phyloP scores from a whole-genome alignment of 768 basidiomycete genomes.

The Lactarius hatsudake region DNA sequence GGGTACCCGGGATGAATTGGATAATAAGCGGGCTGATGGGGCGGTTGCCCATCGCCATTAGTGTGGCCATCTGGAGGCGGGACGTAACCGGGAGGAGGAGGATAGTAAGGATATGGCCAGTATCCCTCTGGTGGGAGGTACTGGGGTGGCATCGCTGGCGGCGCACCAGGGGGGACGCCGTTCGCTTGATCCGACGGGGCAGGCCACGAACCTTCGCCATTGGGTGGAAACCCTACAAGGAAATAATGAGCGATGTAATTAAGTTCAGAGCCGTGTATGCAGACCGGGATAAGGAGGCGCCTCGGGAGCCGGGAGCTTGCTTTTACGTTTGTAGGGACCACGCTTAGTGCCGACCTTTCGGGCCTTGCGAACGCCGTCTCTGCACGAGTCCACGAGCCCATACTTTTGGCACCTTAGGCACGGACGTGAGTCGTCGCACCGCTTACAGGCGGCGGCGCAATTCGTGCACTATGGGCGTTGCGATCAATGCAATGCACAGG shows the following conservation, averaged over 20 bases:
- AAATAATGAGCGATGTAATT: slow-evolving; percentile 17
- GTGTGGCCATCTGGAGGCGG: slow-evolving; percentile 37
- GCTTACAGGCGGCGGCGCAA: slow-evolving; percentile 55
- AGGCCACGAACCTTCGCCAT: slow-evolving; percentile 37
- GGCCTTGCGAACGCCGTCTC: slow-evolving; percentile 62
- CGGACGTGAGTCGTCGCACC: slow-evolving; percentile 56
- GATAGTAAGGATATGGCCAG: slow-evolving; percentile 45
- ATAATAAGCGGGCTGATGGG: slow-evolving; percentile 40
- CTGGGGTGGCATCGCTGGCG: slow-evolving; percentile 33
- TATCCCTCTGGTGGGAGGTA: slow-evolving; percentile 42
- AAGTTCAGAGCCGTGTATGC: not conserved
- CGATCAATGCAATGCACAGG: slow-evolving; percentile 12
- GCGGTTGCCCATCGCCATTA: slow-evolving; percentile 34
- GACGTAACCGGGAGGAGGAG: slow-evolving; percentile 42
- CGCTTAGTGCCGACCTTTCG: slow-evolving; percentile 60
- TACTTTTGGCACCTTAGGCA: slow-evolving; percentile 66
- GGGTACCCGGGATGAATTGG: slow-evolving; percentile 38
- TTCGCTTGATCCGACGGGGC: slow-evolving; percentile 27
- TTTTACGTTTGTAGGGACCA: slow-evolving; percentile 56
- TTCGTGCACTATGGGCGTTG: slow-evolving; percentile 47
- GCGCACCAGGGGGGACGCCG: slow-evolving; percentile 27
- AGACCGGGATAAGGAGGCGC: slow-evolving; percentile 29
- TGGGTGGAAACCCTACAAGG: slow-evolving; percentile 26
- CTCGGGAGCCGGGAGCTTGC: slow-evolving; percentile 33
- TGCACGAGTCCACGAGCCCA: slow-evolving; percentile 53